Base-by-base conservation (phyloP, 2,329 filamentous ascomycete genomes). In the Claviceps pazoutovae region DNA sequence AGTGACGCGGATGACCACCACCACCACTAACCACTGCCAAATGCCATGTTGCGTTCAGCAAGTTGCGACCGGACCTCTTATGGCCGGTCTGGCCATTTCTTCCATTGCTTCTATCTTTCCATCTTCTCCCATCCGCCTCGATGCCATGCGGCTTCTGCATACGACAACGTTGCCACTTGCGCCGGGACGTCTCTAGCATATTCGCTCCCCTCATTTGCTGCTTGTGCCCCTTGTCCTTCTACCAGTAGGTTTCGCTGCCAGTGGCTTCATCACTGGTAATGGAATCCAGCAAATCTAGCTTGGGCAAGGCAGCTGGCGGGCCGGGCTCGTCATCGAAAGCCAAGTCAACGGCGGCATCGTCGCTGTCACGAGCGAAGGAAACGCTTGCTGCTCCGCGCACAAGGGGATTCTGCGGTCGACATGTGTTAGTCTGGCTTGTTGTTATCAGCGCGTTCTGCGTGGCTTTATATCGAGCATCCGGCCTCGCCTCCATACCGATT, bases 391-490 rank as follows among this genome's bases (percentile, higher is more conserved):
- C 17, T 17, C 44, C 38, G 30, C 51, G 41, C 14, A 37, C 43
- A 34, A 44, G 38, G 14, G n/a, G 21, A 5, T 48, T 49, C 39
- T 56, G 53, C 47, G 26, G 52, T 16, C 50, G 50, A 13, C 49
- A 54, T 23, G 14, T 57, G 13, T 42, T 51, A 26, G 48, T 59
- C 39, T 23, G 56, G 21, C 43, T 56, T 39, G 46, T 57, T 23
- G 44, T 58, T 8, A 11, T 54, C 9, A 53, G 51, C 34, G 53
- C 53, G 41, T 54, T 37, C 43, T 53, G 41, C 41, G 49, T 55
- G 41, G 56, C 56, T 19, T 46, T 56, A 11, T 54, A 55, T 34
- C 57, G 53, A 30, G 49, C 53, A 19, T 53, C 56, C 13, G 56
- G 52, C 51, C 50, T 57, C 51, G 48, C 55, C 46, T 52, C 46